Evolutionary conservation across 805 yeast genomes (phyloP), one percentile per base, ranked within the genome.

Genomic region (Zygoascus tannicola): DNA sequence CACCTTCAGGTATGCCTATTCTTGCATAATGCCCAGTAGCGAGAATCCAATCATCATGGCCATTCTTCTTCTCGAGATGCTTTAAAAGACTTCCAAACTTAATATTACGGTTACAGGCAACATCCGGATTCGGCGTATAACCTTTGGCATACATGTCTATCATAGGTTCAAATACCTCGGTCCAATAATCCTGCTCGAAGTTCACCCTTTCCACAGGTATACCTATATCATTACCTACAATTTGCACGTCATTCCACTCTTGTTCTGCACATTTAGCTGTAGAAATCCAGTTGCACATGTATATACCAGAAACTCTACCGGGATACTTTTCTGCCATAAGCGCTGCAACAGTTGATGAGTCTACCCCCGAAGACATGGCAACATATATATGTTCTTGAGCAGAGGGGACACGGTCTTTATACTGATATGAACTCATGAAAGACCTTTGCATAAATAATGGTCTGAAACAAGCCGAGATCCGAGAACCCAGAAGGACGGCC

Each of bases 321-420:
- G 71, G 54, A 38, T 63, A 58, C 34, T 53, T 75, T 28, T 65
- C 57, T n/a, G 68, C 62, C 4, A 85, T 67, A 48, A 84, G 44
- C 0, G 83, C 78, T 0, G 97, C 97, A 2, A 83, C 75, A 1
- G 88, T 86, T 1, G 96, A 81, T 0, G 97, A 88, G 62, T 92
- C 98, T 1, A 92, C 97, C 0, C 98, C 98, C 0, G 95, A 84
- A 1, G 96, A 85, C 95, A 92, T 85, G 5, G 97, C 96, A 4
- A 92, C 76, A 18, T 83, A 65, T 19, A 90, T 74, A 43, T 72
- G 75, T 54, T 85, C 95, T 26, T 69, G 59, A 19, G 43, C 32
- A 3, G 30, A 26, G 19, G 47, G 47, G 5, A 8, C 15, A 14
- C 22, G 21, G 22, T 35, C 38, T 8, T 16, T 21, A 35, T 35